phyloP scores from a whole-genome alignment of 1,284 basidiomycete genomes.

The Cryptococcus floricola region DNA sequence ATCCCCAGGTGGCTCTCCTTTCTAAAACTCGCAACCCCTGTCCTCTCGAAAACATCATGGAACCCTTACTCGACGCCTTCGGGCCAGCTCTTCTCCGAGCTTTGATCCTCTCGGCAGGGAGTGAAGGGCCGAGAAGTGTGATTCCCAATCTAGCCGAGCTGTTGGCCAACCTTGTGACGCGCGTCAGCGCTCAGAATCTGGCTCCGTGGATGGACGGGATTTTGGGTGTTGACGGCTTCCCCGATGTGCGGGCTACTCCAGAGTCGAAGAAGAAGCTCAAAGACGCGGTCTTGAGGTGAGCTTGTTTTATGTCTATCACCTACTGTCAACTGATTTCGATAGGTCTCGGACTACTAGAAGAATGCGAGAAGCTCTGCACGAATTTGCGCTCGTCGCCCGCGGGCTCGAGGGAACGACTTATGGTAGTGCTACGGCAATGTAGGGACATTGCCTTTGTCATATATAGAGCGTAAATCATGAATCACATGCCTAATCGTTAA shows the following conservation, averaged over 20 bases:
- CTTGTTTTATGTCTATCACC: neutral
- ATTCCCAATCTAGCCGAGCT: constrained; percentile 77
- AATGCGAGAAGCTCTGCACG: constrained; percentile 50
- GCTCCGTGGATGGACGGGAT: constrained; percentile 68
- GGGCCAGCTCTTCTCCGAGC: constrained; percentile 68
- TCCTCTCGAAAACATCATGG: constrained; percentile 37
- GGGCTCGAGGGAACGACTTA: constrained; percentile 48
- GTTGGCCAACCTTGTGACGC: constrained; percentile 61
- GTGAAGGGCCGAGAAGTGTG: constrained; percentile 73
- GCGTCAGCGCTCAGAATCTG: constrained; percentile 56
- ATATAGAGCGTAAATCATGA: neutral
- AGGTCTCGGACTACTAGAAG: constrained; percentile 45
- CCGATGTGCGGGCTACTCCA: constrained; percentile 45
- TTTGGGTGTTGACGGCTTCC: constrained; percentile 55
- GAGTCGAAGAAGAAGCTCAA: constrained; percentile 75
- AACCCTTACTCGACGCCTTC: constrained; percentile 56
- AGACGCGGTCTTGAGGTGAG: constrained; percentile 65
- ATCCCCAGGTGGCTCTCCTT: constrained; percentile 41
- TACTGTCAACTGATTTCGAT: neutral
- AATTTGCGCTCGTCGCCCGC: constrained; percentile 49
- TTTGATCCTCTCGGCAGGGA: constrained; percentile 70
- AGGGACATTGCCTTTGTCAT: neutral
- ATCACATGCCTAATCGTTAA: neutral
- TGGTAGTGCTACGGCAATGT: constrained; percentile 46
- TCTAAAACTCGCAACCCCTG: constrained; percentile 46